Evolutionary conservation across 441 rosid species (phyloP).

Genomic region (Arabidopsis lyrata): DNA sequence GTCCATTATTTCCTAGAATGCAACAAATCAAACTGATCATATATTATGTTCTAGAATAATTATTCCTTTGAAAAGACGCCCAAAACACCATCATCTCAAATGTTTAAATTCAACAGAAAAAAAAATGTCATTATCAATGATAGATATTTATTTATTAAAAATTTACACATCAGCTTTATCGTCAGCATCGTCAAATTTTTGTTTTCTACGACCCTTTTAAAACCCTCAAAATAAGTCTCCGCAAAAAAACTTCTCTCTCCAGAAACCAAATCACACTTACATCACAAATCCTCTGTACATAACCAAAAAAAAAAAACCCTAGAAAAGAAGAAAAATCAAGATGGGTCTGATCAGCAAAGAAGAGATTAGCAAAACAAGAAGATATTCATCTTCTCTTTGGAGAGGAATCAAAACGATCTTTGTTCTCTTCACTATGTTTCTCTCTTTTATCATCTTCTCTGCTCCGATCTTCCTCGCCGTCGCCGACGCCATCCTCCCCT

Average conservation of each 20-base stretch:
- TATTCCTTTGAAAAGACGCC: conserved; percentile 38
- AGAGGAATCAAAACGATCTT: conserved; percentile 79
- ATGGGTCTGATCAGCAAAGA: conserved; percentile 70
- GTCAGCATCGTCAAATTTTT: conserved; percentile 34
- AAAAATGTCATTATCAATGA: conserved; percentile 13
- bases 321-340: not conserved
- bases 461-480: conserved; percentile 81
- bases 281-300: conserved; percentile 36
- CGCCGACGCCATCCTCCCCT: conserved; percentile 84
- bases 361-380: conserved; percentile 44
- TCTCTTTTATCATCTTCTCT: conserved; percentile 81
- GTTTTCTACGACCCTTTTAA: conserved; percentile 33
- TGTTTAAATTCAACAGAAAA: conserved; percentile 15
- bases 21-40: conserved; percentile 25
- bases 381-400: conserved; percentile 44
- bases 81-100: conserved; percentile 19
- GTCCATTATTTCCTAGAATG: not conserved
- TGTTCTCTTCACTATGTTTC: conserved; percentile 70
- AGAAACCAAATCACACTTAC: conserved; percentile 29
- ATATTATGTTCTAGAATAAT: conserved; percentile 17
- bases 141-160: conserved; percentile 14
- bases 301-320: conserved; percentile 1
- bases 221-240: conserved; percentile 19
- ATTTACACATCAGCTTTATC: conserved; percentile 37
- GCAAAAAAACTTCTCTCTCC: conserved; percentile 14